Conservation (phyloP, 2,329 filamentous ascomycete species). For the Ophiosphaerella herpotricha region DNA sequence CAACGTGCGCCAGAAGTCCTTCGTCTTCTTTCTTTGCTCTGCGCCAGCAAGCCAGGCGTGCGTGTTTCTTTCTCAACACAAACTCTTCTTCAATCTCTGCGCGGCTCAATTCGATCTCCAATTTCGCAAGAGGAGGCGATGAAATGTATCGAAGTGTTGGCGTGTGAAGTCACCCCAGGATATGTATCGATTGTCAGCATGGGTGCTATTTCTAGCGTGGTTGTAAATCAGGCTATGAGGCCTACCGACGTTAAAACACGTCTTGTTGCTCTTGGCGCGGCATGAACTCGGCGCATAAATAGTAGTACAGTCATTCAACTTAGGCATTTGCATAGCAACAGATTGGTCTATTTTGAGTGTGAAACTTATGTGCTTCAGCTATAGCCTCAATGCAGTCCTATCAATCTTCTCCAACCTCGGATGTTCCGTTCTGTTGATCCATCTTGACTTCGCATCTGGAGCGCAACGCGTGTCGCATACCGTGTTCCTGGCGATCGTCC, state of each 20-base stretch:
- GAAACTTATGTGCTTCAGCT: neutral
- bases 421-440: neutral
- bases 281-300: neutral
- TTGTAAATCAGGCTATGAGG: constrained; percentile 46
- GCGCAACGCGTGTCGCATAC: neutral
- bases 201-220: constrained; percentile 50
- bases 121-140: constrained; percentile 52
- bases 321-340: neutral
- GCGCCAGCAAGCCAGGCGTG: constrained; percentile 38
- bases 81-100: constrained; percentile 49
- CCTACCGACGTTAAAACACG: constrained; percentile 40
- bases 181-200: constrained; percentile 49
- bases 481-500: neutral
- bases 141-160: constrained; percentile 50
- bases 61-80: constrained; percentile 53
- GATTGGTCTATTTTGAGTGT: neutral
- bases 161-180: constrained; percentile 49
- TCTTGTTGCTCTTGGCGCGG: constrained; percentile 35
- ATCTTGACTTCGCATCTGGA: neutral
- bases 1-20: constrained; percentile 54
- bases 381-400: neutral
- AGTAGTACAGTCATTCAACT: neutral
- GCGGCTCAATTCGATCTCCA: constrained; percentile 52
- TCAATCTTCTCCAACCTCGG: neutral
- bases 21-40: constrained; percentile 49